Conservation (phyloP, 441 rosid species). For the Arabidopsis lyrata region DNA sequence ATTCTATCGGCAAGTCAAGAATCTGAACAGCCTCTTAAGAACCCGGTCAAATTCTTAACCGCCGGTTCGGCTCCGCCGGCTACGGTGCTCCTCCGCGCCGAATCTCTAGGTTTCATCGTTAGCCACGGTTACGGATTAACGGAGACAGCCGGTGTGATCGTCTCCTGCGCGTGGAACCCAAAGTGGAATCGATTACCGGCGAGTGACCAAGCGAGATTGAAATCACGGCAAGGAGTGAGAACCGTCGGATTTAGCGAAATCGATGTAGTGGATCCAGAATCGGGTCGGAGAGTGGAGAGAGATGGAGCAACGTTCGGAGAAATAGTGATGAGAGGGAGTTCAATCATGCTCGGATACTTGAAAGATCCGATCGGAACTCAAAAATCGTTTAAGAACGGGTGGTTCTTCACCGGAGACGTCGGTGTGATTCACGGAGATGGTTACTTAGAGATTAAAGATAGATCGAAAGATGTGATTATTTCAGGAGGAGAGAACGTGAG, state of each 20-base stretch:
- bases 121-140: neutral
- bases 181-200: neutral
- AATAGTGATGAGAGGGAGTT: neutral
- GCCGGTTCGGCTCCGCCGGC: slow-evolving; percentile 86
- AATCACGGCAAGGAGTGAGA: neutral
- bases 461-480: too few species aligned
- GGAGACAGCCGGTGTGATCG: neutral
- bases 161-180: neutral
- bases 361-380: neutral
- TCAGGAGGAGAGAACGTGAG: slow-evolving; percentile 1
- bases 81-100: slow-evolving; percentile 57
- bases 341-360: neutral
- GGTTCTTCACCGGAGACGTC: neutral
- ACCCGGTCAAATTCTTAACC: slow-evolving; percentile 60
- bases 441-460: too few species aligned
- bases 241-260: neutral
- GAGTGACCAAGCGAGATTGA: neutral
- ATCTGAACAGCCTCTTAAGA: slow-evolving; percentile 39
- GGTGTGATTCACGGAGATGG: too few species aligned
- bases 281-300: neutral
- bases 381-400: neutral
- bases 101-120: slow-evolving; percentile 21
- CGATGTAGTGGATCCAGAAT: neutral
- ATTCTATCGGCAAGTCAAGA: slow-evolving; percentile 39
- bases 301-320: neutral